Evolutionary conservation across 371 early-diverging fungal genomes (phyloP).

Genomic region (Haplosporangium sp.): DNA sequence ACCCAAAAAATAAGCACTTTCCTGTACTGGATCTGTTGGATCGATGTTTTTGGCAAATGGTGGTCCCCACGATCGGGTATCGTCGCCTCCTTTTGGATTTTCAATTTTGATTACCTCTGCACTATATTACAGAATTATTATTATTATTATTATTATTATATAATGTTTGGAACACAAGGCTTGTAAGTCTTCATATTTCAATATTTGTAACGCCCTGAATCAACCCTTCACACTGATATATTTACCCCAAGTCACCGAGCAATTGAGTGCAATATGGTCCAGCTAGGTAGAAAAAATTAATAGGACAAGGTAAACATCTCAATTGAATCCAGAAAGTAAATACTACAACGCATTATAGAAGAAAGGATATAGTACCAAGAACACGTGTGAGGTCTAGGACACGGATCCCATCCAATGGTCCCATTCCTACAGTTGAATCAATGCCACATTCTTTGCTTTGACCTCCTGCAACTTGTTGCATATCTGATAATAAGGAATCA

Average conservation of each 20-base stretch:
- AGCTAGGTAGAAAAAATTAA: conserved; percentile 52
- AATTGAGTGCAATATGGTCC: conserved; percentile 89
- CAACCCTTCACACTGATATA: too few relatives aligned
- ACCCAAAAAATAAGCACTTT: conserved; percentile 91
- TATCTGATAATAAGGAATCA: neutral
- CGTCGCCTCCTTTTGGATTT: conserved; percentile 84
- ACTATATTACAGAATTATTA: conserved; percentile 43
- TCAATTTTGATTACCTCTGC: conserved; percentile 94
- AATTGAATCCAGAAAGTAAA: neutral
- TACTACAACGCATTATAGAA: neutral
- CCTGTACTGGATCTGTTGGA: conserved; percentile 40
- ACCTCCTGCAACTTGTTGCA: neutral
- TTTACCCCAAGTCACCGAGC: conserved; percentile 87
- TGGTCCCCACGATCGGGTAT: conserved; percentile 90
- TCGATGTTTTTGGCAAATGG: conserved; percentile 68
- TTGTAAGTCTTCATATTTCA: neutral
- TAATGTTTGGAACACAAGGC: neutral
- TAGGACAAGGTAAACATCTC: neutral
- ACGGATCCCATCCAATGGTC: conserved; percentile 82
- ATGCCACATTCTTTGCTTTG: too few relatives aligned
- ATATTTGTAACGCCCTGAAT: too few relatives aligned
- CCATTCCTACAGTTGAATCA: neutral
- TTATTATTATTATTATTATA: too few relatives aligned
- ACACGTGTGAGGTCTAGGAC: conserved; percentile 89
- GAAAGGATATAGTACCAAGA: conserved; percentile 60